A percentile compares a stretch with the other conserved stretches of the same genome.
Conservation (phyloP, 169 alveolate species). For the Plasmodium malariae region DNA sequence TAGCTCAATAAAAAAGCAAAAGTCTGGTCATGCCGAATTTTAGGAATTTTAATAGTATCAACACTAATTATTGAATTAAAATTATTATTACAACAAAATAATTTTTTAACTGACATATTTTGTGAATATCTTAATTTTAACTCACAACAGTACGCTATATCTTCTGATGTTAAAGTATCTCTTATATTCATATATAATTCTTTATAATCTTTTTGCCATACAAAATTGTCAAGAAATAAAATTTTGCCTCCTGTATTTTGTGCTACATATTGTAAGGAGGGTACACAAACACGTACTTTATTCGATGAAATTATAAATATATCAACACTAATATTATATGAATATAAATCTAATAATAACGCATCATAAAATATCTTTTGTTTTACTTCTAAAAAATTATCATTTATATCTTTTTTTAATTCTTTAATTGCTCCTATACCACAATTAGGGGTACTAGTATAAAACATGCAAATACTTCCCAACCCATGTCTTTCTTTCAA, state of each 20-base stretch:
- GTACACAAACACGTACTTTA: constrained; percentile 53
- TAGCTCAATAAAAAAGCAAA: constrained; percentile 78
- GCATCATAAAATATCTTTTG: constrained; percentile 67
- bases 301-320: constrained; percentile 54
- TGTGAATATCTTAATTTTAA: constrained; percentile 81
- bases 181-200: constrained; percentile 71
- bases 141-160: constrained; percentile 83
- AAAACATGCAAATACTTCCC: constrained; percentile 83
- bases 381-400: constrained; percentile 44
- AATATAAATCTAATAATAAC: constrained; percentile 44
- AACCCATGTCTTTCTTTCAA: constrained; percentile 76
- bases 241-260: constrained; percentile 82
- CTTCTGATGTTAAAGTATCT: constrained; percentile 65
- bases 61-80: constrained; percentile 78
- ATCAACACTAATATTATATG: constrained; percentile 67
- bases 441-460: constrained; percentile 81
- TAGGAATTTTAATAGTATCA: constrained; percentile 80
- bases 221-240: constrained; percentile 25
- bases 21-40: constrained; percentile 81
- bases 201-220: constrained; percentile 71
- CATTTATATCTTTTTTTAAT: constrained; percentile 37
- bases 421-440: constrained; percentile 80
- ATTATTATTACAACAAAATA: constrained; percentile 80
- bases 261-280: constrained; percentile 71
- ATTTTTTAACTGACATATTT: constrained; percentile 74